Evolutionary conservation across 164 flowering plant genomes (phyloP), one percentile per base, ranked within the genome.

Genomic region (Brasenia schreberi): DNA sequence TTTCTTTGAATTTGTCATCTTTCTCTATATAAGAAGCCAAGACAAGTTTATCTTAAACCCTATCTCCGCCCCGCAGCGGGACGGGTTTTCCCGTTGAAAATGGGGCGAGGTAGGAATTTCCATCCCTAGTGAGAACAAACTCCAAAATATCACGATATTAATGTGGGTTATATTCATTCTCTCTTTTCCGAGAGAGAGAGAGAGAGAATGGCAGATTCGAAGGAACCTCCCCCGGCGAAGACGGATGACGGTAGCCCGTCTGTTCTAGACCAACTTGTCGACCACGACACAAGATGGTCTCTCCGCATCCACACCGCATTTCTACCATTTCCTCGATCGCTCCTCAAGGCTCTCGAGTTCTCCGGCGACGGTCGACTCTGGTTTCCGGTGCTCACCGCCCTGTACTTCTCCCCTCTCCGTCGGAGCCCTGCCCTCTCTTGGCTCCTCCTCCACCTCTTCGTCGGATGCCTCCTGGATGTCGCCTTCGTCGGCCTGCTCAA

Each of bases 291-390:
- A 42, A 4, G 70, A 67, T 58, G 80, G 53, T 92, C 98, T 23
- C 78, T 74, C 71, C 71, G 59, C 56, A 80, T 87, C 77, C 87
- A 87, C 81, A 69, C 78, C 10, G 61, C 76, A 39, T 72, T 70
- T 71, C 66, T 74, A 6, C 81, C 92, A 5, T 12, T 78, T 69
- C 96, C 94, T 6, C 74, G 73, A 42, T 61, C 66, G 42, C 16
- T 84, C 76, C 87, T 87, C 56, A 82, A 76, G 65, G 61, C 75
- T 76, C 82, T 87, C 23, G 97, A 92, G 67, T 56, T 82, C 82
- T 84, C 90, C 68, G 97, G 95, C 74, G 93, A 92, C 69, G 95
- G 93, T 69, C 87, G 88, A 42, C 72, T 87, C 75, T 89, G 83
- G 80, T 70, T 82, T 66, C 85, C 87, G 52, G 66, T 88, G 63